These are phyloP conservation scores for Gorgonomyces haynaldii DNA, from an alignment of 192 early-diverging fungal genomes.

Conservation along the genomic window DNA sequence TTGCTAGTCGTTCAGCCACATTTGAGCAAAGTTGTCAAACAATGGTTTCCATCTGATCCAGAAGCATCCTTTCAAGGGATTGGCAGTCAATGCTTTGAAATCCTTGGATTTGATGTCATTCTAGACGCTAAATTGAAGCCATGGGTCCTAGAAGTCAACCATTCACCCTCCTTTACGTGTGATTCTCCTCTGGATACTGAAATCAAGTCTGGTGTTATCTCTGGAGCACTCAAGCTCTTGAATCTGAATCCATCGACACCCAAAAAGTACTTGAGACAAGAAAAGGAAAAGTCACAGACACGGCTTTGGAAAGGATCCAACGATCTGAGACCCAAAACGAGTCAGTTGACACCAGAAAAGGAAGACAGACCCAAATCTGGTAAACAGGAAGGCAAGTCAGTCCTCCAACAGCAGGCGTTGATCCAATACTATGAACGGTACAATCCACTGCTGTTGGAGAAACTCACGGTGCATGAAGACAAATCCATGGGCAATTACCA, in stretches of 20 bases:
- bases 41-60: constrained; percentile 29
- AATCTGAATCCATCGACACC: constrained; percentile 15
- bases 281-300: constrained; percentile 18
- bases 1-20: constrained; percentile 41
- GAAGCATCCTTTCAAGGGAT: background rate
- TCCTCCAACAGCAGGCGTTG: constrained; percentile 2
- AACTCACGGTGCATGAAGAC: constrained; percentile 25
- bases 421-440: constrained; percentile 13
- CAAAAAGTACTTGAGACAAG: constrained; percentile 21
- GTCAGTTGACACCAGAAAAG: background rate
- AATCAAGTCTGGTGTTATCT: constrained; percentile 41
- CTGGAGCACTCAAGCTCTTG: constrained; percentile 31
- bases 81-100: constrained; percentile 43
- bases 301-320: constrained; percentile 6
- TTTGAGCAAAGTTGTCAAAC: constrained; percentile 23
- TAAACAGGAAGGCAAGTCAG: background rate
- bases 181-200: constrained; percentile 40
- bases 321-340: background rate
- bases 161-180: constrained; percentile 46
- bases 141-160: constrained; percentile 53
- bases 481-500: constrained; percentile 23
- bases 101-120: constrained; percentile 52
- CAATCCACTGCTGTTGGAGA: constrained; percentile 4
- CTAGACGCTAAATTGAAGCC: constrained; percentile 46
- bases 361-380: background rate